A percentile compares a stretch with the other conserved stretches of the same genome.
Conservation (phyloP, 768 basidiomycete species). For the Neoboletus subvelutipes region DNA sequence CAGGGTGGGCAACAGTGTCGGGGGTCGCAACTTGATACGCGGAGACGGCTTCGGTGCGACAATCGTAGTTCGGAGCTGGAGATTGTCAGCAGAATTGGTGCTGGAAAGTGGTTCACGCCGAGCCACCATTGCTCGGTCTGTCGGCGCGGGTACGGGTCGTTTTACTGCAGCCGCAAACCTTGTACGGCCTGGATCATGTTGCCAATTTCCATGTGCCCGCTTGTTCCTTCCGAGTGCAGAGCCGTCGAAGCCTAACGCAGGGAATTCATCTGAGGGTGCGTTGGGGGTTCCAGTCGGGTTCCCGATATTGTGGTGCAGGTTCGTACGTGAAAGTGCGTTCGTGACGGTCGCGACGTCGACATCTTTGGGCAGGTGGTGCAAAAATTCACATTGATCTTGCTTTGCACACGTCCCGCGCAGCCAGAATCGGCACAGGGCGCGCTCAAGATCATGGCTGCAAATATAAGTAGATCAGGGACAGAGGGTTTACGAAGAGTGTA, state of each 20-base stretch:
- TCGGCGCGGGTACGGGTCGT: slow-evolving; percentile 43
- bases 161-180: slow-evolving; percentile 92
- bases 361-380: slow-evolving; percentile 87
- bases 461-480: slow-evolving; percentile 14
- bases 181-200: slow-evolving; percentile 83
- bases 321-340: slow-evolving; percentile 64
- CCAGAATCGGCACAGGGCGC: slow-evolving; percentile 97
- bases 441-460: slow-evolving; percentile 87
- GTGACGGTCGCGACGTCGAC: slow-evolving; percentile 74
- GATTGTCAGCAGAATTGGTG: slow-evolving; percentile 49
- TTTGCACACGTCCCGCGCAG: slow-evolving; percentile 96
- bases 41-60: slow-evolving; percentile 82
- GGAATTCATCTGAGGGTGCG: slow-evolving; percentile 61
- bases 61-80: slow-evolving; percentile 65
- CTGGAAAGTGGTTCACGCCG: slow-evolving; percentile 59
- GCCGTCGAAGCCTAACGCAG: slow-evolving; percentile 54
- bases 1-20: slow-evolving; percentile 83
- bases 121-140: slow-evolving; percentile 43
- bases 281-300: slow-evolving; percentile 37
- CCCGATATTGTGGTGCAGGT: slow-evolving; percentile 45
- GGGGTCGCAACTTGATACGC: slow-evolving; percentile 79
- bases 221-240: slow-evolving; percentile 39
- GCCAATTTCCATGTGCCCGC: slow-evolving; percentile 41
- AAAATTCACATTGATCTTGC: slow-evolving; percentile 93
- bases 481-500: background rate